Percentiles rank a stretch among this genome's conserved stretches.
Conservation (phyloP, 2,329 filamentous ascomycete genomes). For the Aureobasidium sp. region DNA sequence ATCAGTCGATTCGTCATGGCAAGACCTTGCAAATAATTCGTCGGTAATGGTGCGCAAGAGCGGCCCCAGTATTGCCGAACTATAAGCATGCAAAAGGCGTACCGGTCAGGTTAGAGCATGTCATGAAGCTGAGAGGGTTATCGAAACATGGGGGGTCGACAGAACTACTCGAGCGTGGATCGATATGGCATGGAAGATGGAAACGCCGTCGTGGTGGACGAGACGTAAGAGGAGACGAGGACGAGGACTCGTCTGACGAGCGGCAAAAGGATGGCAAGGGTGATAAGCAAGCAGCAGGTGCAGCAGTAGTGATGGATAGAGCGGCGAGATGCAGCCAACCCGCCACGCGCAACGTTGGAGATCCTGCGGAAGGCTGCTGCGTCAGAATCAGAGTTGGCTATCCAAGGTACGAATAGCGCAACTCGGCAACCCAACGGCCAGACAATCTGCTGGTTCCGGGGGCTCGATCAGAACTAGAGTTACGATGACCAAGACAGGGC, state of each 20-base stretch:
- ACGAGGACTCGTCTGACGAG: slow-evolving; percentile 2
- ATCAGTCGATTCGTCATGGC: neutral
- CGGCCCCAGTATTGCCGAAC: slow-evolving; percentile 13
- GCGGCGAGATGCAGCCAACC: slow-evolving; percentile 8
- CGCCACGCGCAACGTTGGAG: slow-evolving; percentile 11
- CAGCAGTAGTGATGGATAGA: slow-evolving; percentile 11
- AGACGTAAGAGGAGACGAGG: slow-evolving; percentile 2
- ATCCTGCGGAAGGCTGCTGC: neutral
- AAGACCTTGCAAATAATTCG: slow-evolving; percentile 4
- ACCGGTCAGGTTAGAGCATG: slow-evolving; percentile 10
- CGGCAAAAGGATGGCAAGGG: slow-evolving; percentile 6
- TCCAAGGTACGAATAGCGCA: slow-evolving; percentile 3
- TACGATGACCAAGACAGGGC: slow-evolving; percentile 3
- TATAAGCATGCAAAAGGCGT: slow-evolving; percentile 10
- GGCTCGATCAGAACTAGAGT: slow-evolving; percentile 8
- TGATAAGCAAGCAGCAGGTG: slow-evolving; percentile 14
- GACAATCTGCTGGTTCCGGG: slow-evolving; percentile 4
- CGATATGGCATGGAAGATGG: neutral
- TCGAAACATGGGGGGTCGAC: neutral
- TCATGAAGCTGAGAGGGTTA: neutral
- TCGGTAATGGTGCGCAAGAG: slow-evolving; percentile 6
- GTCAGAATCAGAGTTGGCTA: slow-evolving; percentile 3
- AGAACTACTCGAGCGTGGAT: neutral
- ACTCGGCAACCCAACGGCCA: slow-evolving; percentile 8
- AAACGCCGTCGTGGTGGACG: neutral